Conservation (phyloP, 2,329 filamentous ascomycete genomes). For the Amauroascus verrucosus region DNA sequence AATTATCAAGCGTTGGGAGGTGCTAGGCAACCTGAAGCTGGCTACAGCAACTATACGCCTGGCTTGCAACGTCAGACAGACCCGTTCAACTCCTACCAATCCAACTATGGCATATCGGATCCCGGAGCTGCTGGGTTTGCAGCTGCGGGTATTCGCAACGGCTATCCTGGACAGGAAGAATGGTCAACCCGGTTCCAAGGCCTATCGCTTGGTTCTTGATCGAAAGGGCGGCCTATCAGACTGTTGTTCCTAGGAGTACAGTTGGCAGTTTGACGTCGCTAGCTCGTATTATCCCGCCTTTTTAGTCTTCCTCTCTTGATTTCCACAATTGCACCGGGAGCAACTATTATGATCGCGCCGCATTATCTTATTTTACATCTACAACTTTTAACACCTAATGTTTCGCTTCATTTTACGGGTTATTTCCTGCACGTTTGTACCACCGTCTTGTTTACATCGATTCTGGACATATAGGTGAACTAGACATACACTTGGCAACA, state of each 20-base stretch:
- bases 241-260: background rate
- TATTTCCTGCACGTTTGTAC: conserved; percentile 2
- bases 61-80: conserved; percentile 24
- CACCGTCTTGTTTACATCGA: conserved; percentile 4
- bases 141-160: conserved; percentile 25
- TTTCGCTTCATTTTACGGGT: background rate
- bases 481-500: conserved; percentile 13
- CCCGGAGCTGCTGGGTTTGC: conserved; percentile 26
- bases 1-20: conserved; percentile 30
- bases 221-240: background rate
- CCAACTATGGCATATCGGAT: conserved; percentile 33
- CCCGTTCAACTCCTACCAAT: conserved; percentile 28
- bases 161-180: conserved; percentile 38
- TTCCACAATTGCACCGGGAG: background rate
- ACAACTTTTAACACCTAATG: background rate
- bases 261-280: no score
- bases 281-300: background rate
- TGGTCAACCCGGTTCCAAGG: conserved; percentile 59
- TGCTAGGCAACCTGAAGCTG: conserved; percentile 26
- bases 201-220: conserved; percentile 56
- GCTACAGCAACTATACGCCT: conserved; percentile 23
- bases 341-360: background rate
- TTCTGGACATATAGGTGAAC: conserved; percentile 12
- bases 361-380: background rate
- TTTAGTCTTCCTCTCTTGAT: background rate